Conservation (phyloP, 73 alveolate species). For the Diophrys appendiculata region DNA sequence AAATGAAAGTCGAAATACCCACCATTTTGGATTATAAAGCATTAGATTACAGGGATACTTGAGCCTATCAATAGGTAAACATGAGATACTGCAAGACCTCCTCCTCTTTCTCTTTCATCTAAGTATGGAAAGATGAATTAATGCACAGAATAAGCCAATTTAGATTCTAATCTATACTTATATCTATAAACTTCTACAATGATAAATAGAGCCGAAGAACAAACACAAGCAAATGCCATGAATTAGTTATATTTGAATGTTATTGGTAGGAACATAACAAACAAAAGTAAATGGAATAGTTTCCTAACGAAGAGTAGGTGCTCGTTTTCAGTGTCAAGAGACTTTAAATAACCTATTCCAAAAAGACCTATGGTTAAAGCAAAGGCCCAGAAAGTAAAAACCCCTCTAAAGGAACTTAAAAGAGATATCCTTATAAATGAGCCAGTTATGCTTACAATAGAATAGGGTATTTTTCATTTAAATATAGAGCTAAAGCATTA, state of each 20-base stretch:
- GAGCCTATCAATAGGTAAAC: not conserved
- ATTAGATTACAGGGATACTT: not conserved
- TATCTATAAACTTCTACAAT: not conserved
- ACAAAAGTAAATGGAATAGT: not conserved
- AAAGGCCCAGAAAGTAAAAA: no score
- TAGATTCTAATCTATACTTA: not conserved
- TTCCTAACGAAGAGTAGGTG: not conserved
- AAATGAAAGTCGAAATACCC: not conserved
- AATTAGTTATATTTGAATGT: no score
- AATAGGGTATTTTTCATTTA: no score
- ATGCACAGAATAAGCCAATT: not conserved
- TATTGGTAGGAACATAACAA: not conserved
- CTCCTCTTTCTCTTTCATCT: not conserved
- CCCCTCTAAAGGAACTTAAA: no score
- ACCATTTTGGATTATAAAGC: not conserved
- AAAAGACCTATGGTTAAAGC: no score
- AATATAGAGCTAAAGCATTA: no score
- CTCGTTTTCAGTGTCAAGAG: no score
- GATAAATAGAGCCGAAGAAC: not conserved
- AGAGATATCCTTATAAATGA: no score
- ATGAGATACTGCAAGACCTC: not conserved
- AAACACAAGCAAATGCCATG: not conserved
- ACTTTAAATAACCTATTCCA: no score
- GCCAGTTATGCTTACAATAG: no score
- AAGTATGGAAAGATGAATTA: not conserved